These are phyloP conservation scores for Pyrus betulifolia DNA, from an alignment of 306 rosid genomes.

Conservation along the genomic window DNA sequence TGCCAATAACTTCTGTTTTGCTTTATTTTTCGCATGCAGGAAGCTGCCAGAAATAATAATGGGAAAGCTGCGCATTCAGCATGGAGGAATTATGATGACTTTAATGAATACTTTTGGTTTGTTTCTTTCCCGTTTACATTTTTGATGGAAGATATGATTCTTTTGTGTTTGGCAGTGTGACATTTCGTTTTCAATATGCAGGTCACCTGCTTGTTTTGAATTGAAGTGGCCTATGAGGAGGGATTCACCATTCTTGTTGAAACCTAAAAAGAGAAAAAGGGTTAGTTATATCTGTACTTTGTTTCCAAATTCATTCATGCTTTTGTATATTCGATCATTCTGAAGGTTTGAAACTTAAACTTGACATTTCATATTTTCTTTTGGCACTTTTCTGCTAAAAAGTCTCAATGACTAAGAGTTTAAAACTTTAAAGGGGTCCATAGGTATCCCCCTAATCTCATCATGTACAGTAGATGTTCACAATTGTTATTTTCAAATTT, in stretches of 20 bases:
- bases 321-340: background rate
- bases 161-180: background rate
- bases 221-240: slow-evolving; percentile 75
- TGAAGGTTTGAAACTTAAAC: background rate
- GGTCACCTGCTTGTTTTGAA: slow-evolving; percentile 91
- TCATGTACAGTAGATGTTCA: background rate
- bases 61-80: slow-evolving; percentile 98
- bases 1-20: background rate
- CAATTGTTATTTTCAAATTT: background rate
- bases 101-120: slow-evolving; percentile 96
- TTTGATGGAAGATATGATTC: background rate
- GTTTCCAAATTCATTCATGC: background rate
- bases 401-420: background rate
- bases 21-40: slow-evolving; percentile 36
- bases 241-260: slow-evolving; percentile 43
- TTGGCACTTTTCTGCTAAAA: background rate
- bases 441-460: background rate
- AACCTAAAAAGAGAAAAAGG: slow-evolving; percentile 67
- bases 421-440: background rate
- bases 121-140: slow-evolving; percentile 14
- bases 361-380: background rate
- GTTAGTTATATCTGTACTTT: slow-evolving; percentile 37
- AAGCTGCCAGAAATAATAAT: slow-evolving; percentile 53
- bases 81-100: slow-evolving; percentile 97
- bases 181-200: slow-evolving; percentile 33